Evolutionary conservation across 2,329 filamentous ascomycete genomes (phyloP).

Genomic region (Sordariomycetes sp.): DNA sequence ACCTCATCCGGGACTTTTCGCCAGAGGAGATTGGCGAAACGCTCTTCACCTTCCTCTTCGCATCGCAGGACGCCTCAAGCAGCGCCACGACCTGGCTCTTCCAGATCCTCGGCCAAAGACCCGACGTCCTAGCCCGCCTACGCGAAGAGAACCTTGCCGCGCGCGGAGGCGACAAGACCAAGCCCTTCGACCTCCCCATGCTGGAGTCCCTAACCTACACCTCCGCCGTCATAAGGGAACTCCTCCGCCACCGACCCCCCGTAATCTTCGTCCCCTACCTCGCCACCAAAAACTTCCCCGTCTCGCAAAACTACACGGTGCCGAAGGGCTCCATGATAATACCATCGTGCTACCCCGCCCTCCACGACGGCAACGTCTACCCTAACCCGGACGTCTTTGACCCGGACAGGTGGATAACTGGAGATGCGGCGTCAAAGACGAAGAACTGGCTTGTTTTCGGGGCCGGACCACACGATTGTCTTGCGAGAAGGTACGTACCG

Average conservation of each 20-base stretch:
- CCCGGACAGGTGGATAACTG: constrained; percentile 37
- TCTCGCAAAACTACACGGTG: constrained; percentile 32
- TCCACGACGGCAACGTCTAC: constrained; percentile 34
- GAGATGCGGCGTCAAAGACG: constrained; percentile 32
- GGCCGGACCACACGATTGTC: constrained; percentile 33
- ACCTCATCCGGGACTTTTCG: constrained; percentile 35
- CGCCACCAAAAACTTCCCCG: constrained; percentile 29
- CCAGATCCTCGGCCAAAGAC: constrained; percentile 34
- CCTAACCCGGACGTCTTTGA: constrained; percentile 31
- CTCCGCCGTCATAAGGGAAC: constrained; percentile 37
- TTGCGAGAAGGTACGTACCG: constrained; percentile 34
- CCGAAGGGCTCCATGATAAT: constrained; percentile 34
- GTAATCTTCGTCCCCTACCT: constrained; percentile 41
- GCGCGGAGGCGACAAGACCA: constrained; percentile 24
- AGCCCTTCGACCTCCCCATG: constrained; percentile 28
- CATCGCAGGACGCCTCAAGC: constrained; percentile 38
- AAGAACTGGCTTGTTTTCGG: constrained; percentile 43
- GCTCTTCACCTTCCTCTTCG: constrained; percentile 39
- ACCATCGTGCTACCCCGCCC: constrained; percentile 35
- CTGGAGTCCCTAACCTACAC: constrained; percentile 35
- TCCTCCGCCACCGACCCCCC: constrained; percentile 35
- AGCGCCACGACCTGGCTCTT: constrained; percentile 40
- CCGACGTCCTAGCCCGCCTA: constrained; percentile 29
- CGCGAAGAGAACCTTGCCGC: constrained; percentile 31
- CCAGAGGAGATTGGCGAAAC: constrained; percentile 34